These are phyloP conservation scores for Rubia balearica DNA, from an alignment of 305 asterid genomes.

Conservation along the genomic window DNA sequence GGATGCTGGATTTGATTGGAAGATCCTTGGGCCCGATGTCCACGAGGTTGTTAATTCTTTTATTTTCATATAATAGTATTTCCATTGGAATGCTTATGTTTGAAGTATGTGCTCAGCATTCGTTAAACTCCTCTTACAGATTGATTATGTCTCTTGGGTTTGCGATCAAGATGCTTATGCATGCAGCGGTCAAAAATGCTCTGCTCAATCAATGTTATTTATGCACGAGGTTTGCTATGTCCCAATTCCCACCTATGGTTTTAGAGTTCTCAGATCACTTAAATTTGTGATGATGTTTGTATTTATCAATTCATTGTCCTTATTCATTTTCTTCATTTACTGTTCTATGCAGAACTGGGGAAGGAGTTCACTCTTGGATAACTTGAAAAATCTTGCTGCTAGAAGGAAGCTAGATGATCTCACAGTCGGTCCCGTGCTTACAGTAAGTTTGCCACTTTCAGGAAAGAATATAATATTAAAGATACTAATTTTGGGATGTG, in stretches of 20 bases:
- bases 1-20: constrained; percentile 99
- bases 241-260: not conserved
- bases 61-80: not conserved
- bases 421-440: constrained; percentile 91
- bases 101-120: not conserved
- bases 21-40: constrained; percentile 96
- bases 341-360: constrained; percentile 64
- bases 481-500: not conserved
- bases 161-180: constrained; percentile 99
- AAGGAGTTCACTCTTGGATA: constrained; percentile 48
- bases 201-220: constrained; percentile 83
- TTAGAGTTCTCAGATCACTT: not conserved
- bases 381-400: constrained; percentile 60
- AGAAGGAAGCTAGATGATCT: constrained; percentile 79
- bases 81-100: not conserved
- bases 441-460: constrained; percentile 35
- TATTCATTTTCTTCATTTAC: not conserved
- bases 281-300: not conserved
- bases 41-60: constrained; percentile 44
- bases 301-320: not conserved
- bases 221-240: constrained; percentile 58
- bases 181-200: constrained; percentile 95
- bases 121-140: constrained; percentile 30
- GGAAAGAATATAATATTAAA: not conserved
- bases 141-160: constrained; percentile 90